phyloP scores from a whole-genome alignment of 176 grass and related monocot genomes.

The Hsuehochloa calcarea region DNA sequence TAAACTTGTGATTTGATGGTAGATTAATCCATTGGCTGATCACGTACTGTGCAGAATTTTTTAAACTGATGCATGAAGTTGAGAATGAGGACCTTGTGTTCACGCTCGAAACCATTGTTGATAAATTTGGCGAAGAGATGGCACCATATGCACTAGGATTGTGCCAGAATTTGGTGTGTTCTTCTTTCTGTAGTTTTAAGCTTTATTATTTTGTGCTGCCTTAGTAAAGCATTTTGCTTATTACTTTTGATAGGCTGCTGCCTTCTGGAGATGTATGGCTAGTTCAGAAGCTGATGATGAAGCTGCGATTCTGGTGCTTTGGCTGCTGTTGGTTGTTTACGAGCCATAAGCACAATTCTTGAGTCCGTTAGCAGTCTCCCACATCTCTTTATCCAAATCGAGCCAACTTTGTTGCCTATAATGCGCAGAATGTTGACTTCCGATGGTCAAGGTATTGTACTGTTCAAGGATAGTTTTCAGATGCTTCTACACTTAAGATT shows the following conservation, averaged over 20 bases:
- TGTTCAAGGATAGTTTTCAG: background rate
- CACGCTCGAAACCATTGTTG: conserved; percentile 87
- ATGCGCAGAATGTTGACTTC: conserved; percentile 79
- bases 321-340: conserved; percentile 85
- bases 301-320: conserved; percentile 83
- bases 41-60: conserved; percentile 59
- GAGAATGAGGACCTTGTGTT: conserved; percentile 95
- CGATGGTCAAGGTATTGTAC: conserved; percentile 82
- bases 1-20: background rate
- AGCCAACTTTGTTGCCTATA: conserved; percentile 76
- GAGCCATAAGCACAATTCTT: conserved; percentile 90
- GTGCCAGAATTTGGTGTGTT: conserved; percentile 79
- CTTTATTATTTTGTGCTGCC: background rate
- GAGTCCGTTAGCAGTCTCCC: conserved; percentile 88
- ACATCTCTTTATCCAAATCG: conserved; percentile 77
- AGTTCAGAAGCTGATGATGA: conserved; percentile 85
- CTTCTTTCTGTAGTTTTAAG: background rate
- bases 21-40: conserved; percentile 8
- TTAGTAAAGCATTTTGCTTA: background rate
- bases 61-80: conserved; percentile 91
- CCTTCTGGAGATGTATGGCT: conserved; percentile 86
- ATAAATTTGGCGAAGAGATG: conserved; percentile 99
- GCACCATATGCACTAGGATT: conserved; percentile 87
- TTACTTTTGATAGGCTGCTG: conserved; percentile 60
- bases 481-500: background rate